Evolutionary conservation across 2,329 filamentous ascomycete genomes (phyloP).

Genomic region (Diaporthe nobilis): DNA sequence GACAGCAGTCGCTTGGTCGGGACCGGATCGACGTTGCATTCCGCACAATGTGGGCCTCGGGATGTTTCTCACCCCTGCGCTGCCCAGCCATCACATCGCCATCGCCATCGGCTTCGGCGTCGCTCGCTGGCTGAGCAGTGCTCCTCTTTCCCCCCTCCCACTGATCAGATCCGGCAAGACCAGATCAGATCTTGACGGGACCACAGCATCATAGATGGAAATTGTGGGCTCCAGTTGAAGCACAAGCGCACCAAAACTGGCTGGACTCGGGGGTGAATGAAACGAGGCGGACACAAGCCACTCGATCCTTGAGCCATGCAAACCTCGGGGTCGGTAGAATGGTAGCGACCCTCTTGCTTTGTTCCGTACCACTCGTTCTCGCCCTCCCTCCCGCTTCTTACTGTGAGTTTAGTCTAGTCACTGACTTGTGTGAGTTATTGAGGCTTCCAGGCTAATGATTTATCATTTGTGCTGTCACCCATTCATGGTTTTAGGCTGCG

Average conservation of each 20-base stretch:
- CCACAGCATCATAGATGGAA: not conserved
- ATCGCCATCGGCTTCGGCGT: not conserved
- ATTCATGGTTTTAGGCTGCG: slow-evolving; percentile 27
- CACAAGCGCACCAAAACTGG: not conserved
- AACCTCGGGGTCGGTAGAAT: not conserved
- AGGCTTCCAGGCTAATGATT: not conserved
- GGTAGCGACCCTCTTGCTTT: slow-evolving; percentile 25
- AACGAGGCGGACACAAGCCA: slow-evolving; percentile 1
- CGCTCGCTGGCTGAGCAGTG: not conserved
- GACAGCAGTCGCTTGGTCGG: not conserved
- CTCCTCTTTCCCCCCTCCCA: not conserved
- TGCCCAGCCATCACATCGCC: not conserved
- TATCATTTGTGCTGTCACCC: not conserved
- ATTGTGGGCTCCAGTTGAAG: not conserved
- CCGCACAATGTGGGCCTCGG: slow-evolving; percentile 10
- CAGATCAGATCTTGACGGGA: slow-evolving; percentile 24
- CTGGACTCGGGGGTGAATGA: not conserved
- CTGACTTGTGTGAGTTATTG: not conserved
- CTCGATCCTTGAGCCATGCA: slow-evolving; percentile 3
- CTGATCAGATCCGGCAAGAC: not conserved
- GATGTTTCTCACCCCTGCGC: slow-evolving; percentile 10
- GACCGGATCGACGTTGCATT: slow-evolving; percentile 14
- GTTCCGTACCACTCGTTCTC: slow-evolving; percentile 16
- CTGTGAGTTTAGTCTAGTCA: not conserved
- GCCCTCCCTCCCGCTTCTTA: not conserved